Percentiles rank a stretch among this genome's conserved stretches.
These are phyloP conservation scores for Suillus decipiens DNA, from an alignment of 768 basidiomycete species.

Conservation along the genomic window DNA sequence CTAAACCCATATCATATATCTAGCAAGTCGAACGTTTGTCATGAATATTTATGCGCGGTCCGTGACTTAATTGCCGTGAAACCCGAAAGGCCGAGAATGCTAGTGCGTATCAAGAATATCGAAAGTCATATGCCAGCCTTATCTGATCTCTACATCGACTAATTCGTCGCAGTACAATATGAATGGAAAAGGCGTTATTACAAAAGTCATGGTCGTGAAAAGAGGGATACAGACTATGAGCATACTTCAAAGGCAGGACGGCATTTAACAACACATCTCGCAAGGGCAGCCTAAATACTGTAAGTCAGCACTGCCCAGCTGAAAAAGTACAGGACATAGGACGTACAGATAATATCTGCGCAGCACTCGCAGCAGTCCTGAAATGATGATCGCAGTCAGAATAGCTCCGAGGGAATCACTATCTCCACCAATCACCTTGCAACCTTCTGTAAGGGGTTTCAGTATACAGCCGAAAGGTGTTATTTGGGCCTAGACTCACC, in stretches of 20 bases:
- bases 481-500: constrained; percentile 42
- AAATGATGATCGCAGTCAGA: neutral
- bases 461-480: neutral
- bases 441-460: constrained; percentile 51
- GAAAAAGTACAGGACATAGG: neutral
- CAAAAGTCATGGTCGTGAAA: neutral
- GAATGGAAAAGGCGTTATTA: neutral
- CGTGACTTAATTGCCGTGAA: neutral
- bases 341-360: constrained; percentile 72
- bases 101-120: neutral
- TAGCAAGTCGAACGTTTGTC: neutral
- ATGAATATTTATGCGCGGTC: no score
- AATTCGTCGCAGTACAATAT: neutral
- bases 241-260: neutral
- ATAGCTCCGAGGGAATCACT: neutral
- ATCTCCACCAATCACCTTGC: constrained; percentile 49
- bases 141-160: neutral
- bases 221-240: neutral
- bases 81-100: neutral
- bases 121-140: neutral
- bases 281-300: constrained; percentile 65
- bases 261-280: constrained; percentile 45
- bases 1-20: neutral
- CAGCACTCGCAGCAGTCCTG: constrained; percentile 72
- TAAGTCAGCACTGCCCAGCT: neutral